A percentile compares a stretch with the other conserved stretches of the same genome.
These are phyloP conservation scores for Choanephora cucurbitarum DNA, from an alignment of 371 early-diverging fungal species.

Conservation along the genomic window DNA sequence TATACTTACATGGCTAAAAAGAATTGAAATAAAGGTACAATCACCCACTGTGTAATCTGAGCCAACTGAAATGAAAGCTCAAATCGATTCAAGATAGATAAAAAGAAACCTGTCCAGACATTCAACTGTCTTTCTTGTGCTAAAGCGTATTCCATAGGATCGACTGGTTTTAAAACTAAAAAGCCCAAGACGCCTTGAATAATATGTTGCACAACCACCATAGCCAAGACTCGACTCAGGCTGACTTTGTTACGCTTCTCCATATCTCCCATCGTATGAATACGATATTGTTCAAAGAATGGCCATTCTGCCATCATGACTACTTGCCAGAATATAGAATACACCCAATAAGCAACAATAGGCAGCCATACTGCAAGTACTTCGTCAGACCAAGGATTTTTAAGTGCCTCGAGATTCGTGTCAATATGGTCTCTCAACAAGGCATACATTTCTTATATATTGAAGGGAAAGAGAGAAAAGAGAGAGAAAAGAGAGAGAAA, in stretches of 20 bases:
- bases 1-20: conserved; percentile 37
- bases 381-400: conserved; percentile 54
- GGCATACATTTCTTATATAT: too few relatives aligned
- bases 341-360: conserved; percentile 69
- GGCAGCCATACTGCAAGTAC: conserved; percentile 64
- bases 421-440: neutral
- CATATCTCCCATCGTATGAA: conserved; percentile 68
- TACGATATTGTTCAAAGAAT: conserved; percentile 71
- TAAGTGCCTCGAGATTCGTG: neutral
- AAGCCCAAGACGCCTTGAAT: conserved; percentile 48
- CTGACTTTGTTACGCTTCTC: conserved; percentile 64
- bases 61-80: conserved; percentile 57
- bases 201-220: conserved; percentile 59
- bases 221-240: conserved; percentile 50
- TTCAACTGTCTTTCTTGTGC: conserved; percentile 17
- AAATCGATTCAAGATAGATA: conserved; percentile 54
- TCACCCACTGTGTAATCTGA: conserved; percentile 42
- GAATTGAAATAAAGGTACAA: conserved; percentile 35
- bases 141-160: conserved; percentile 19
- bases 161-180: conserved; percentile 24
- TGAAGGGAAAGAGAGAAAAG: conserved; percentile 1
- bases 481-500: neutral
- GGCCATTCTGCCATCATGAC: conserved; percentile 60
- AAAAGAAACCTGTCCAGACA: conserved; percentile 15
- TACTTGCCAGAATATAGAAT: conserved; percentile 64